Evolutionary conservation across 257 asterid species (phyloP), one percentile per base, ranked within the genome.

Genomic region (Solanum tacnaense): DNA sequence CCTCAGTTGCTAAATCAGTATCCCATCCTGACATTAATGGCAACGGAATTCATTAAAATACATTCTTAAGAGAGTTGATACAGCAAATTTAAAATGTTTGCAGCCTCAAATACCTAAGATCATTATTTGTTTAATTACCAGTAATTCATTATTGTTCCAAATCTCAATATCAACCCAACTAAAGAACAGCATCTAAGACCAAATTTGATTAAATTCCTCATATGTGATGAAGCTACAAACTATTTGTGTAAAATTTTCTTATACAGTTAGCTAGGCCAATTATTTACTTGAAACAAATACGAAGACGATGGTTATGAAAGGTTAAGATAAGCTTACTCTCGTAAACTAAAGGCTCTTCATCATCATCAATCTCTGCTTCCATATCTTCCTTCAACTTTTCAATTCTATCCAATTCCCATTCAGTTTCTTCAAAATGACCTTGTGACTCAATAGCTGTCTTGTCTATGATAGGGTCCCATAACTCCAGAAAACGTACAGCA

Each of bases 351-450:
- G 99, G 99, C 88, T 96, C 99, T 91, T 97, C 99, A 88, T 97
- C 99, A 75, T 97, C 99, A 89, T 96, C 99, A 88, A 95, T 92
- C 87, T 97, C 99, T 79, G 99, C 99, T 91, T 97, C 99, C 99
- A 97, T 95, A 87, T 96, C 99, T 91, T 97, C 99, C 93, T 97
- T 97, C 89, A 97, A 94, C 93, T 94, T 94, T 92, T 97, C 99
- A 44, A 97, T 94, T 91, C 94, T 98, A 87, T 97, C 99, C 92
- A 97, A 90, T 90, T 97, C 99, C 99, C 99, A 97, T 85, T 97
- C 99, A 84, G 92, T 91, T 92, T 96, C 98, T 90, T 94, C 98
- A 89, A 94, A 90, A 89, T 89, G 94, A 84, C 88, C 88, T 81
- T 94, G 92, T 68, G 94, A 88, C 86, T 93, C 95, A 46, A 90